These are phyloP conservation scores for Breviolum minutum DNA, from an alignment of 73 alveolate genomes.

Conservation along the genomic window DNA sequence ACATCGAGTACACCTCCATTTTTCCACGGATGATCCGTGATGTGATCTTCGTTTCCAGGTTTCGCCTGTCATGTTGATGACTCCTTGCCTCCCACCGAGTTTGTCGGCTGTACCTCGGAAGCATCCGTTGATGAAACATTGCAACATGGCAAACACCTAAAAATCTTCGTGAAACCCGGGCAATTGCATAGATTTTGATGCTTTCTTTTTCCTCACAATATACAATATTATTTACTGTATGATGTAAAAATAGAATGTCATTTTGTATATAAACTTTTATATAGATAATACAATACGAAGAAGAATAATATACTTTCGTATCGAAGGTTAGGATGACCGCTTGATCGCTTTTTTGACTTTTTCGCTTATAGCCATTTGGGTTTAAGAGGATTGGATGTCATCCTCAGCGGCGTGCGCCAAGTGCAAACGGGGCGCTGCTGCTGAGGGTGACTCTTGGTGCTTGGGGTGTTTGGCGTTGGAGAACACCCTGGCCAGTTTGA, in stretches of 20 bases:
- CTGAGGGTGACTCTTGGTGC: slow-evolving; percentile 57
- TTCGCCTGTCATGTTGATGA: slow-evolving; percentile 89
- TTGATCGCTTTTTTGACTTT: too few species aligned
- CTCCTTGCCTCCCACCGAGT: slow-evolving; percentile 81
- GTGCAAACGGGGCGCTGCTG: neutral
- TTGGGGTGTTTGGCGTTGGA: slow-evolving; percentile 26
- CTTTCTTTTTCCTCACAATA: too few species aligned
- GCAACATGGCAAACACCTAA: neutral
- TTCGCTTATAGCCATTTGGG: neutral
- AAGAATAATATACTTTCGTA: too few species aligned
- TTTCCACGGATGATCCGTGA: too few species aligned
- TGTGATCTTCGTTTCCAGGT: neutral
- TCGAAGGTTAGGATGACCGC: too few species aligned
- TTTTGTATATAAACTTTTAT: too few species aligned
- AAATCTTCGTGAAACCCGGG: too few species aligned
- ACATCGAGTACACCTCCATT: too few species aligned
- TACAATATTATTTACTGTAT: too few species aligned
- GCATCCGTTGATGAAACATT: too few species aligned
- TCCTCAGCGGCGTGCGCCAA: slow-evolving; percentile 3
- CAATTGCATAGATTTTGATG: neutral
- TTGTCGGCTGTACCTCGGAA: slow-evolving; percentile 67
- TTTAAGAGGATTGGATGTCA: neutral
- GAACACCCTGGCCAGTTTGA: neutral
- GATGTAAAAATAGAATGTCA: too few species aligned
- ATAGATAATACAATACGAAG: too few species aligned